These are phyloP conservation scores for Strobilomyces dryophilus DNA, from an alignment of 768 basidiomycete genomes.

Conservation along the genomic window DNA sequence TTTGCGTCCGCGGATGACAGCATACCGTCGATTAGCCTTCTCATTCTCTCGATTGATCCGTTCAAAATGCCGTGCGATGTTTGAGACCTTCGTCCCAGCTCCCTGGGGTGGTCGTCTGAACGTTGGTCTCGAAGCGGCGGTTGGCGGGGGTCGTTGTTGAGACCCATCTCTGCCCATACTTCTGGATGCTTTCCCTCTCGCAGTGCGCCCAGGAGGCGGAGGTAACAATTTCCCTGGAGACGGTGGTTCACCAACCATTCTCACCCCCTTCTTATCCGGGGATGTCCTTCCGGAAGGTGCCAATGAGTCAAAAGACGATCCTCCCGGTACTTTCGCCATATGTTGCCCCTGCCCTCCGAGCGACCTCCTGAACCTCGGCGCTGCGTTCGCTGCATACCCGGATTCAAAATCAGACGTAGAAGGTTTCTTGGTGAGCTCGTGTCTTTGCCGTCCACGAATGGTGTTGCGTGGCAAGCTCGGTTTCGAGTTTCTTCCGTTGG, in stretches of 20 bases:
- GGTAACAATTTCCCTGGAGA: conserved; percentile 29
- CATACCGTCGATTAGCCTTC: conserved; percentile 71
- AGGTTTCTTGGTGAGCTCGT: conserved; percentile 45
- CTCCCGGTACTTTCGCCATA: conserved; percentile 48
- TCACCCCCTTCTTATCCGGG: conserved; percentile 60
- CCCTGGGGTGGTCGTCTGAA: conserved; percentile 50
- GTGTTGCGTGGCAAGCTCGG: conserved; percentile 33
- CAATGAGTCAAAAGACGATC: conserved; percentile 49
- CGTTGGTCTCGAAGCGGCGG: conserved; percentile 40
- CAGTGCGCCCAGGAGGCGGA: conserved; percentile 30
- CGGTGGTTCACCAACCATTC: conserved; percentile 34
- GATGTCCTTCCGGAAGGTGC: conserved; percentile 62
- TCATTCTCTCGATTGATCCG: conserved; percentile 73
- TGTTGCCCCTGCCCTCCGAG: conserved; percentile 33
- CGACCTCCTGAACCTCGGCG: conserved; percentile 64
- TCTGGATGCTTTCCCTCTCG: conserved; percentile 36
- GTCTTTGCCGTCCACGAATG: conserved; percentile 45
- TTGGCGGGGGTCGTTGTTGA: conserved; percentile 41
- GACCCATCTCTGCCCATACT: conserved; percentile 34
- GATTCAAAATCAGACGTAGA: conserved; percentile 86
- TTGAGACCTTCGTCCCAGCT: conserved; percentile 71
- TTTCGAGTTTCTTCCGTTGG: conserved; percentile 17
- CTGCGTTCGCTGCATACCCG: conserved; percentile 90
- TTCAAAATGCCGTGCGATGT: conserved; percentile 89
- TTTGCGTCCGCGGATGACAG: conserved; percentile 80